Conservation (phyloP, 257 asterid species). For the Capsicum baccatum region DNA sequence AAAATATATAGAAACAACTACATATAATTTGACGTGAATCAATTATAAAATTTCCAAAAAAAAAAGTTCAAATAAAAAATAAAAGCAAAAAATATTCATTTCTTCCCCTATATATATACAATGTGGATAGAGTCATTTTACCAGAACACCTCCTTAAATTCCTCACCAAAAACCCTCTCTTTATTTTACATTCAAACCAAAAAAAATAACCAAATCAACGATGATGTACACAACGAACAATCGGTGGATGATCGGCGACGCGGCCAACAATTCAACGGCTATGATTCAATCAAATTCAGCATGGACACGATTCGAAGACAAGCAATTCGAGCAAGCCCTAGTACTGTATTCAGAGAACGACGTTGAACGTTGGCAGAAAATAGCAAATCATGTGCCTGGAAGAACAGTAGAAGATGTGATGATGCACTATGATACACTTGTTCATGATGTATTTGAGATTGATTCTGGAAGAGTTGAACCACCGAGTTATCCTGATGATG, state of each 20-base stretch:
- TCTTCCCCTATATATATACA: background rate
- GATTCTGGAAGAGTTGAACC: constrained; percentile 71
- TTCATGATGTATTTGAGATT: constrained; percentile 61
- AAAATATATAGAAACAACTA: too few relatives aligned
- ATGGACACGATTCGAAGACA: constrained; percentile 69
- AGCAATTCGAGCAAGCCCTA: constrained; percentile 63
- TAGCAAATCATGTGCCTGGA: constrained; percentile 53
- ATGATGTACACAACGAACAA: constrained; percentile 39
- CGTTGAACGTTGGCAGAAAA: constrained; percentile 62
- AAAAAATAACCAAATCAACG: background rate
- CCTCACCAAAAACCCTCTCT: constrained; percentile 25
- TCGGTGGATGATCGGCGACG: constrained; percentile 34
- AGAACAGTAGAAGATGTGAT: constrained; percentile 58
- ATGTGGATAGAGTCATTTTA: background rate
- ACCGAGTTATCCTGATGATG: constrained; percentile 53
- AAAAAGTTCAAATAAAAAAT: background rate
- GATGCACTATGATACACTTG: constrained; percentile 60
- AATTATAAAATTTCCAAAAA: background rate
- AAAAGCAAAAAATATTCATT: background rate
- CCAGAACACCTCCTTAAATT: constrained; percentile 28
- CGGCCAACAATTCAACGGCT: constrained; percentile 20
- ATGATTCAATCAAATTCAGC: constrained; percentile 9
- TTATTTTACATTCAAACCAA: background rate
- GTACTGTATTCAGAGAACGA: constrained; percentile 58
- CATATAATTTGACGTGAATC: too few relatives aligned